These are phyloP conservation scores for Aspergillus sp. DNA, from an alignment of 2,329 filamentous ascomycete species.

Conservation along the genomic window DNA sequence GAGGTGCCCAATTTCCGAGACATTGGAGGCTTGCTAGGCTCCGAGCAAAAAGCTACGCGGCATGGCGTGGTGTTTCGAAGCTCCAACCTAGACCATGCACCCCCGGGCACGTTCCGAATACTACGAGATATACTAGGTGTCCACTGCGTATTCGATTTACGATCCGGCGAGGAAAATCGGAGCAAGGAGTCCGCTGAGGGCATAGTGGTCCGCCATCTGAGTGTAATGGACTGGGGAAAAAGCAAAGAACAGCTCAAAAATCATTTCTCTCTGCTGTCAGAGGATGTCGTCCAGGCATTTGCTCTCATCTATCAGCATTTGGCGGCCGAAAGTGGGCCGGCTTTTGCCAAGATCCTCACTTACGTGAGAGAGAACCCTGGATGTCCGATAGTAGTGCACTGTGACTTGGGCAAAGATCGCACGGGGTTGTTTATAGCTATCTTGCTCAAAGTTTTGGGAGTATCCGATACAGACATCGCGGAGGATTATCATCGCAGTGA, in stretches of 20 bases:
- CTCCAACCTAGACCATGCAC: neutral
- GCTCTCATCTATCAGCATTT: neutral
- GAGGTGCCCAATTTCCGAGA: neutral
- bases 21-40: neutral
- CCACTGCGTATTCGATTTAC: neutral
- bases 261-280: neutral
- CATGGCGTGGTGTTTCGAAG: neutral
- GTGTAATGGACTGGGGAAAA: neutral
- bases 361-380: slow-evolving; percentile 21
- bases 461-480: slow-evolving; percentile 59
- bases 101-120: neutral
- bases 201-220: neutral
- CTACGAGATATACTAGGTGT: neutral
- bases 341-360: neutral
- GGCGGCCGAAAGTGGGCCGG: neutral
- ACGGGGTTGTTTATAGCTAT: slow-evolving; percentile 70
- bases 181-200: neutral
- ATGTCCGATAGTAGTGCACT: slow-evolving; percentile 64
- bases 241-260: neutral
- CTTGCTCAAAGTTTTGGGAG: slow-evolving; percentile 62
- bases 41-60: neutral
- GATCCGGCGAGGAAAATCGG: neutral
- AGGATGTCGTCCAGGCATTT: neutral
- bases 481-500: slow-evolving; percentile 55
- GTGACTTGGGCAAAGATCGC: slow-evolving; percentile 75